A percentile compares a stretch with the other conserved stretches of the same genome.
These are phyloP conservation scores for Trypanosoma boissoni DNA, from an alignment of 208 protist species.

Conservation along the genomic window DNA sequence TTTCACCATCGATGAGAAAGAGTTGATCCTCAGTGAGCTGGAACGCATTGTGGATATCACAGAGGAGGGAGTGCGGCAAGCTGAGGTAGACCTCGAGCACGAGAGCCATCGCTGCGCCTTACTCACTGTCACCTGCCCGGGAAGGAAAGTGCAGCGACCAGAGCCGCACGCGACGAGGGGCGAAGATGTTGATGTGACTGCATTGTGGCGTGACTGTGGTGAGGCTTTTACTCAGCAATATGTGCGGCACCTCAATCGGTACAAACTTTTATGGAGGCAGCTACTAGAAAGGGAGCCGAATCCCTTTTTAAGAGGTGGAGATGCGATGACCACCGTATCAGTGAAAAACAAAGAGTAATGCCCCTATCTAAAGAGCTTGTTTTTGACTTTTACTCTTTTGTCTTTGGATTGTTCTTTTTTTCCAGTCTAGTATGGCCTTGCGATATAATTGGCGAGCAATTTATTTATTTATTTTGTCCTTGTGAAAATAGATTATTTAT, in stretches of 20 bases:
- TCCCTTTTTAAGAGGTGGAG: not conserved
- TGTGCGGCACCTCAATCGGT: slow-evolving; percentile 29
- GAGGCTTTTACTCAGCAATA: slow-evolving; percentile 30
- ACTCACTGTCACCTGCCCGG: slow-evolving; percentile 4
- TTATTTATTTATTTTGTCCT: slow-evolving; percentile 1
- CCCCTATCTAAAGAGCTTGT: too few relatives aligned
- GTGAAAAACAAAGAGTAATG: not conserved
- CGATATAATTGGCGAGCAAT: too few relatives aligned
- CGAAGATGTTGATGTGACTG: slow-evolving; percentile 17
- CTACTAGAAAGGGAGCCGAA: not conserved
- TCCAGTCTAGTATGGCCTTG: not conserved
- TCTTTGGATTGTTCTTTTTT: not conserved
- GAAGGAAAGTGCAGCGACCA: not conserved
- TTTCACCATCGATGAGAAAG: slow-evolving; percentile 44
- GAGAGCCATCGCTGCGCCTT: slow-evolving; percentile 32
- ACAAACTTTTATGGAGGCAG: slow-evolving; percentile 8
- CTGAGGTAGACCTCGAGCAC: slow-evolving; percentile 1
- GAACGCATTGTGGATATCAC: slow-evolving; percentile 27
- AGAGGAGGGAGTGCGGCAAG: slow-evolving; percentile 20
- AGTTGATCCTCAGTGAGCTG: slow-evolving; percentile 36
- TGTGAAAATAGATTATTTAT: not conserved
- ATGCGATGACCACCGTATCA: not conserved
- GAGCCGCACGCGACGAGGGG: slow-evolving; percentile 8
- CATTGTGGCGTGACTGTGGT: slow-evolving; percentile 16
- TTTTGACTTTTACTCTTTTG: too few relatives aligned